Percentiles rank a stretch among this genome's conserved stretches.
phyloP scores from a whole-genome alignment of 495 filamentous ascomycete species.

The Tetracladium setigerum region DNA sequence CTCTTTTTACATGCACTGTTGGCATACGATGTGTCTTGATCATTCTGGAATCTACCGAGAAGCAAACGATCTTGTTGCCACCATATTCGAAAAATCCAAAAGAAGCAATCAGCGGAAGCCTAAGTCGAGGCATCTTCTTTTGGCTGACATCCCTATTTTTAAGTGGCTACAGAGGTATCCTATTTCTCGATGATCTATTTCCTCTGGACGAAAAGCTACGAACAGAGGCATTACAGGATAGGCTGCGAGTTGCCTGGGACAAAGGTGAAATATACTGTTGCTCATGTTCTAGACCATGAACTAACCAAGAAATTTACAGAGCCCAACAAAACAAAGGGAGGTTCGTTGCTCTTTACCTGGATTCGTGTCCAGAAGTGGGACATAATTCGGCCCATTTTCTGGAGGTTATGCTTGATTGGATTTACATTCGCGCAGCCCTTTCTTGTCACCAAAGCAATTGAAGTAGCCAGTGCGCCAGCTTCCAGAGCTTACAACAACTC shows the following conservation, averaged over 20 bases:
- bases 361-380: conserved; percentile 29
- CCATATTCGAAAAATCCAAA: conserved; percentile 6
- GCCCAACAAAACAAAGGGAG: too few species aligned
- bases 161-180: conserved; percentile 28
- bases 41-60: conserved; percentile 7
- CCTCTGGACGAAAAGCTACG: conserved; percentile 21
- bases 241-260: conserved; percentile 20
- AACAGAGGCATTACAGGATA: conserved; percentile 22
- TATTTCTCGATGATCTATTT: conserved; percentile 33
- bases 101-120: conserved; percentile 52
- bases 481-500: conserved; percentile 15
- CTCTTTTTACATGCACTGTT: conserved; percentile 5
- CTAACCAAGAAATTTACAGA: conserved; percentile 15
- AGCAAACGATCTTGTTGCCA: conserved; percentile 12
- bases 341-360: conserved; percentile 25
- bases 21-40: conserved; percentile 5
- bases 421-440: conserved; percentile 62
- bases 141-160: conserved; percentile 53
- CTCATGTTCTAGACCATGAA: background rate
- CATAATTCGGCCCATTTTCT: conserved; percentile 8
- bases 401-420: conserved; percentile 38
- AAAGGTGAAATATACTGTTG: conserved; percentile 8
- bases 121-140: conserved; percentile 42
- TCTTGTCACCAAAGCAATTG: conserved; percentile 31
- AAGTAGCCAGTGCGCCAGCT: conserved; percentile 23